phyloP scores from a whole-genome alignment of 352 stramenopile genomes.

The Pythium diclinum region DNA sequence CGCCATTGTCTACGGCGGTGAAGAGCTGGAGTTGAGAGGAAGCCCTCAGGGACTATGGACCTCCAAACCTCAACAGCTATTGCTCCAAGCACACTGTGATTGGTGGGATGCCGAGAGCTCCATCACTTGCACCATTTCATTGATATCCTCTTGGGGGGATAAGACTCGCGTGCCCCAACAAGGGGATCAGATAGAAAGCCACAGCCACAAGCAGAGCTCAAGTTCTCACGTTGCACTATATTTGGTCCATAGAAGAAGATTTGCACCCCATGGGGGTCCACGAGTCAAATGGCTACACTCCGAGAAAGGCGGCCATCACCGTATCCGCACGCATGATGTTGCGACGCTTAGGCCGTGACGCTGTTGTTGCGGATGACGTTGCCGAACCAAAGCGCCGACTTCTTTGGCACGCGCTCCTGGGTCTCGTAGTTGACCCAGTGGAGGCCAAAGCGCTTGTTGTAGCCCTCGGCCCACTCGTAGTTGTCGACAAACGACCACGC shows the following conservation, averaged over 20 bases:
- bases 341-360: conserved; percentile 23
- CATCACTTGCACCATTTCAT: background rate
- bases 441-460: conserved; percentile 49
- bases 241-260: conserved; percentile 5
- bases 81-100: background rate
- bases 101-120: background rate
- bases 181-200: background rate
- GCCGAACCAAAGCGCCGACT: conserved; percentile 52
- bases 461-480: conserved; percentile 90
- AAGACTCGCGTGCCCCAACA: background rate
- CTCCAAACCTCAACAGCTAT: no score
- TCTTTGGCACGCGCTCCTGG: conserved; percentile 54
- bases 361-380: conserved; percentile 48
- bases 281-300: conserved; percentile 17
- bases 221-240: conserved; percentile 14
- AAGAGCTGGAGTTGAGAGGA: background rate
- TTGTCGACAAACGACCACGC: conserved; percentile 93
- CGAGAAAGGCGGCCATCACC: background rate
- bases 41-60: background rate
- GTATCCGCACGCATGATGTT: no score
- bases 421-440: conserved; percentile 60
- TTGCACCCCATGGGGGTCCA: conserved; percentile 4
- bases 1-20: conserved; percentile 6
- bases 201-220: background rate
- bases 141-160: background rate